Evolutionary conservation across 2,329 filamentous ascomycete species (phyloP).

Genomic region (Emmonsiellopsis sp.): DNA sequence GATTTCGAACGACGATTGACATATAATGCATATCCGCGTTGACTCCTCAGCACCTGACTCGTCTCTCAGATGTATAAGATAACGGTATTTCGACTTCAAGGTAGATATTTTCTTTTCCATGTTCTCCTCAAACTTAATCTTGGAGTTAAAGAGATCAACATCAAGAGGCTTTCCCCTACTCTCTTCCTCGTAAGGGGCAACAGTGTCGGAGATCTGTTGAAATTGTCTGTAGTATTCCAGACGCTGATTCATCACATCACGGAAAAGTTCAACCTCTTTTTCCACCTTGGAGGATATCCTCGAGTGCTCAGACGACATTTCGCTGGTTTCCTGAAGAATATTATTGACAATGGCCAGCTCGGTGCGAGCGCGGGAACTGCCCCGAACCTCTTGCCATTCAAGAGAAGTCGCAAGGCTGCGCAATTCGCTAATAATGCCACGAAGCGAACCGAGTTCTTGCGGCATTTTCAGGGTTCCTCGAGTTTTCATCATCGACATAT

Average conservation of each 20-base stretch:
- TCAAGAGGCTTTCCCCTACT: conserved; percentile 49
- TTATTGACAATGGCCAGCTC: conserved; percentile 58
- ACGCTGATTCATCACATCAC: conserved; percentile 69
- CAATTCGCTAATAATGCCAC: conserved; percentile 60
- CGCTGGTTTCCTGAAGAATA: conserved; percentile 52
- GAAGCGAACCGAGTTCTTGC: conserved; percentile 53
- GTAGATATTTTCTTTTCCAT: conserved; percentile 51
- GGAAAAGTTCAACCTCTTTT: conserved; percentile 65
- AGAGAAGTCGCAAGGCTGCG: conserved; percentile 53
- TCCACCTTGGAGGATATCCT: conserved; percentile 44
- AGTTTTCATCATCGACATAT: conserved; percentile 38
- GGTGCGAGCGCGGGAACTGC: conserved; percentile 45
- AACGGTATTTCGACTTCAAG: conserved; percentile 65
- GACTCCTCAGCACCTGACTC: conserved; percentile 53
- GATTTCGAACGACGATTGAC: conserved; percentile 63
- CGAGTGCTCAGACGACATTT: conserved; percentile 42
- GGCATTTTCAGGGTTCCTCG: conserved; percentile 37
- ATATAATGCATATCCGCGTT: conserved; percentile 74
- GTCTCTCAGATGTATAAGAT: conserved; percentile 52
- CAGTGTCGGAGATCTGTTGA: conserved; percentile 81
- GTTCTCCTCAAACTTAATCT: conserved; percentile 39
- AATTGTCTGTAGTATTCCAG: conserved; percentile 86
- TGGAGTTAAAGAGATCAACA: conserved; percentile 33
- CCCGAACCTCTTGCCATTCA: conserved; percentile 47
- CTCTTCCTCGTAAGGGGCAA: conserved; percentile 60